These are phyloP conservation scores for Trichoderma virens DNA, from an alignment of 495 filamentous ascomycete genomes.

Conservation along the genomic window DNA sequence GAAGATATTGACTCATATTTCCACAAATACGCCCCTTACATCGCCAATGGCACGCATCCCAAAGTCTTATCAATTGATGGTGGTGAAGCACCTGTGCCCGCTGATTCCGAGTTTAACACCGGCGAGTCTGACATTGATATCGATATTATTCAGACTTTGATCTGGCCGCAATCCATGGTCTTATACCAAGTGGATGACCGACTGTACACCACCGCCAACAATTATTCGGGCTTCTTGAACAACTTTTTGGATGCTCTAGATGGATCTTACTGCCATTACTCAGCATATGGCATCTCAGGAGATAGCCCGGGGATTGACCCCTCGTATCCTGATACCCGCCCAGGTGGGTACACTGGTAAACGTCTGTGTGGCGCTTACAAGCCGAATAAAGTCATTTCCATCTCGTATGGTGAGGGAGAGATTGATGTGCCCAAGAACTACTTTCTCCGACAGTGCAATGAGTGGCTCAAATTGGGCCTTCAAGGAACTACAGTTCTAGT, in stretches of 20 bases:
- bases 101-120: constrained; percentile 20
- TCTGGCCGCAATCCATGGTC: constrained; percentile 52
- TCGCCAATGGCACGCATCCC: background rate
- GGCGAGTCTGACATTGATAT: constrained; percentile 27
- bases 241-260: constrained; percentile 46
- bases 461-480: constrained; percentile 55
- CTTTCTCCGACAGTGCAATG: constrained; percentile 23
- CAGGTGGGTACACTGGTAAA: constrained; percentile 47
- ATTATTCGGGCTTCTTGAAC: constrained; percentile 42
- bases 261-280: constrained; percentile 49
- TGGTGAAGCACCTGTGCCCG: constrained; percentile 27
- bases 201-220: constrained; percentile 17
- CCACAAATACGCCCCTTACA: constrained; percentile 32
- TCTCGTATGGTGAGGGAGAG: constrained; percentile 26
- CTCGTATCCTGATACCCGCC: constrained; percentile 38
- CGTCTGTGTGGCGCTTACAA: constrained; percentile 45
- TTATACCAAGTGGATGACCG: constrained; percentile 54
- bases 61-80: background rate
- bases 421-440: constrained; percentile 21
- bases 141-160: constrained; percentile 25
- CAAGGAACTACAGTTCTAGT: constrained; percentile 50
- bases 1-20: constrained; percentile 56
- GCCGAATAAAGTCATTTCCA: constrained; percentile 27
- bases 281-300: constrained; percentile 29
- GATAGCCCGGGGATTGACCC: constrained; percentile 31